Conservation (phyloP, 768 basidiomycete species). For the Ephemerocybe angulata region DNA sequence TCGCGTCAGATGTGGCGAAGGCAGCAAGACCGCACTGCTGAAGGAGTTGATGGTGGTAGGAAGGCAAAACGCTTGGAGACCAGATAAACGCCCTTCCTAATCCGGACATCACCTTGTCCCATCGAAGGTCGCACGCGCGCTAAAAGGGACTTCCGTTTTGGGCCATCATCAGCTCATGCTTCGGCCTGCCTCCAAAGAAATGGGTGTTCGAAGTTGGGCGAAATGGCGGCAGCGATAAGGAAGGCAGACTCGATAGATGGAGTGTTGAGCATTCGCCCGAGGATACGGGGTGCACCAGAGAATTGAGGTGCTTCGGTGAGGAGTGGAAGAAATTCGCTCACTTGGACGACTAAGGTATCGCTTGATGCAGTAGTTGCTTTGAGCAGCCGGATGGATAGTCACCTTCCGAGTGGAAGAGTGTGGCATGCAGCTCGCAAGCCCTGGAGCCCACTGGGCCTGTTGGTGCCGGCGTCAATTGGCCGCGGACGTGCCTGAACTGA, state of each 20-base stretch:
- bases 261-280: too few species aligned
- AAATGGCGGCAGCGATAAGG: not conserved
- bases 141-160: not conserved
- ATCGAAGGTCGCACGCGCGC: not conserved
- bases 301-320: too few species aligned
- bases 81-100: not conserved
- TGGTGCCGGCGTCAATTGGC: too few species aligned
- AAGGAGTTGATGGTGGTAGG: not conserved
- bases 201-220: not conserved
- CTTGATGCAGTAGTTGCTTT: too few species aligned
- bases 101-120: not conserved
- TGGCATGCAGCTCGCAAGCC: too few species aligned
- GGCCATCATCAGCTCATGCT: not conserved
- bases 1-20: not conserved
- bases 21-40: not conserved
- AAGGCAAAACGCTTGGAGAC: not conserved
- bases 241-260: not conserved
- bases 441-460: too few species aligned
- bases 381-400: too few species aligned
- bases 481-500: too few species aligned
- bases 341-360: too few species aligned
- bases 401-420: too few species aligned
- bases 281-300: too few species aligned
- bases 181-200: not conserved
- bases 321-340: too few species aligned